Base-by-base conservation (phyloP, 2,329 filamentous ascomycete species). In the Diplodia mutila region DNA sequence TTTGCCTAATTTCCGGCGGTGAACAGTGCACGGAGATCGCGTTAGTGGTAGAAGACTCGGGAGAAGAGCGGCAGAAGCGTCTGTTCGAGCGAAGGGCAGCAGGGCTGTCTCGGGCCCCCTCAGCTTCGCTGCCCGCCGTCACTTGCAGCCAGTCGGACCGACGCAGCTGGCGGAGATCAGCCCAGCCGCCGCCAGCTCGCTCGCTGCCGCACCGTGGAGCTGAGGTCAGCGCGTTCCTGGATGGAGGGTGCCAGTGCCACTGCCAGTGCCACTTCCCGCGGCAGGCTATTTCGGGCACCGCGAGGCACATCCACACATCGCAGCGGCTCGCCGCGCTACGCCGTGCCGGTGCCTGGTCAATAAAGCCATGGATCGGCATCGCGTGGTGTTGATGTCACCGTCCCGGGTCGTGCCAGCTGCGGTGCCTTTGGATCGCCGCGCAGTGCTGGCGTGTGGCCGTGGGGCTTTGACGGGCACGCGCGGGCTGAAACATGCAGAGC, bases 51-150 rank as follows among this genome's bases (percentile, higher is more conserved):
- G 77, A 78, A 79, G 75, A 67, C 42, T 69, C 75, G 70, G 72
- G 72, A 75, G 76, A 79, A 79, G 75, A 70, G 73, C 76, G 76
- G 76, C 73, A 78, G 77, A 78, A 79, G 75, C 52, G 65, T 59
- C 54, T 63, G 59, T 59, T 34, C 52, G 70, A 69, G 70, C 32
- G 29, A 37, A 53, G 32, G 53, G 51, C 52, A 52, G 39, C 51
- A 55, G 49, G 70, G 72, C 70, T 68, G 46, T 69, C 54, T 37
- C 51, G 57, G 66, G 53, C 57, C 46, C 21, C 12, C 16, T 2
- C 6, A 16, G 25, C 55, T 34, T 59, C 29, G 46, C 42, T 63
- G 59, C 59, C 59, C 59, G 59, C n/a, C 57, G 57, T 48, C 57
- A 61, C 57, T 61, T 21, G 57, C 57, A 61, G 27, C 59, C 46